A percentile compares a stretch with the other conserved stretches of the same genome.
These are phyloP conservation scores for Lachnellula cervina DNA, from an alignment of 2,329 filamentous ascomycete genomes.

Conservation along the genomic window DNA sequence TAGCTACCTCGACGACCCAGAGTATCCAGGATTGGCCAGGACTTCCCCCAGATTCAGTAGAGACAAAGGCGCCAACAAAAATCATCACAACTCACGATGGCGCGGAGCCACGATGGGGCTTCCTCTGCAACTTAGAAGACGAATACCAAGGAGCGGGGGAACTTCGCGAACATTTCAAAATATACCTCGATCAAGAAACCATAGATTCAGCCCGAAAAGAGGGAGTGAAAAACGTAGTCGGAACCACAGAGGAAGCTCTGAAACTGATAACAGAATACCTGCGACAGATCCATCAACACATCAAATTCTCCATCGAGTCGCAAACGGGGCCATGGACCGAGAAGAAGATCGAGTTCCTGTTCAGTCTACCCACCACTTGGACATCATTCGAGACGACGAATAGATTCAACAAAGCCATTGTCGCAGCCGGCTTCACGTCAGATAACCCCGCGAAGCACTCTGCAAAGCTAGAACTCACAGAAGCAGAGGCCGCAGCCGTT, in stretches of 20 bases:
- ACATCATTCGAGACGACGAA: constrained; percentile 45
- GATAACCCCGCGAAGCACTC: constrained; percentile 33
- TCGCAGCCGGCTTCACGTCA: constrained; percentile 44
- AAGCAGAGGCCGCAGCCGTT: constrained; percentile 45
- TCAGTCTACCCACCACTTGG: constrained; percentile 56
- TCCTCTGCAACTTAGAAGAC: constrained; percentile 43
- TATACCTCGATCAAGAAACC: constrained; percentile 45
- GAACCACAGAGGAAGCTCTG: constrained; percentile 39
- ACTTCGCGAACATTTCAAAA: constrained; percentile 50
- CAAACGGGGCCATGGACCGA: constrained; percentile 38
- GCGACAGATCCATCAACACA: constrained; percentile 43
- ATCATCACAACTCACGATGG: constrained; percentile 42
- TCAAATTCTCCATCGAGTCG: constrained; percentile 40
- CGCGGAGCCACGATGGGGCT: constrained; percentile 48
- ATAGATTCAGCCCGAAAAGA: constrained; percentile 39
- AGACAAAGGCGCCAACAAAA: constrained; percentile 51
- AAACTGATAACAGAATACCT: constrained; percentile 47
- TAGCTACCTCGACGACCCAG: constrained; percentile 34
- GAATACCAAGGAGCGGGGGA: constrained; percentile 37
- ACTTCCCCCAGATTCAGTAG: constrained; percentile 42
- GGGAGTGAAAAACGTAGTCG: constrained; percentile 40
- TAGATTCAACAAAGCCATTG: constrained; percentile 44
- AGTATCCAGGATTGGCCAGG: constrained; percentile 51
- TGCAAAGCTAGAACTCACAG: constrained; percentile 42
- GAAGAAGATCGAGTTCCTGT: constrained; percentile 48